Percentiles rank a stretch among this genome's conserved stretches.
phyloP scores from a whole-genome alignment of 441 rosid genomes.

The Kokia cookei region DNA sequence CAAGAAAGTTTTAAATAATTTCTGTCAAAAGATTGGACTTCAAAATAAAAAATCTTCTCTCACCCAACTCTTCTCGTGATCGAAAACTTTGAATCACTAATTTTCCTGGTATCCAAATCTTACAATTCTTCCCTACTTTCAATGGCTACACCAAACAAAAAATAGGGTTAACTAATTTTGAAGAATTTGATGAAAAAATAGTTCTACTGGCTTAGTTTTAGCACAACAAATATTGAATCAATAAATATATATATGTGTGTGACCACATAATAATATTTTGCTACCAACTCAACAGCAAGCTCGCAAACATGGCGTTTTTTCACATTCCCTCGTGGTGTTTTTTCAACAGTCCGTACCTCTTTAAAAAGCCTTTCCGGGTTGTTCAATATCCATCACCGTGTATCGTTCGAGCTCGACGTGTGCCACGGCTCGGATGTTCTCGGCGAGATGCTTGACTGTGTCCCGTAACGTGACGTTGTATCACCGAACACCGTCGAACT shows the following conservation, averaged over 20 bases:
- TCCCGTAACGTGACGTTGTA: slow-evolving; percentile 25
- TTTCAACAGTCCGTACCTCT: not conserved
- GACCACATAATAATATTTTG: not conserved
- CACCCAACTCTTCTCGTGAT: no score
- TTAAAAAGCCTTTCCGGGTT: not conserved
- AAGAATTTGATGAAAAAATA: not conserved
- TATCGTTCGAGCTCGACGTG: slow-evolving; percentile 37
- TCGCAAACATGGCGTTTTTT: not conserved
- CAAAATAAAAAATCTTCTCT: no score
- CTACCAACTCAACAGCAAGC: not conserved
- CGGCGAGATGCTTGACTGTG: slow-evolving; percentile 49
- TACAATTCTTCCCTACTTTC: not conserved
- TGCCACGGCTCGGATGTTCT: slow-evolving; percentile 34
- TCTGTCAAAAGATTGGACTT: no score
- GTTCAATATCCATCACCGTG: slow-evolving; percentile 31
- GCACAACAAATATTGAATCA: not conserved
- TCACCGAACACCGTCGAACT: slow-evolving; percentile 37
- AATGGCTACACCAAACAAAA: not conserved
- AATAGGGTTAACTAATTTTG: not conserved
- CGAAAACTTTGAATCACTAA: no score
- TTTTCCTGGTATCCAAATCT: no score
- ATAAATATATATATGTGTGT: not conserved
- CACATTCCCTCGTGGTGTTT: not conserved
- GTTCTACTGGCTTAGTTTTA: not conserved
- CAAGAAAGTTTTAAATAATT: no score